Base-by-base conservation (phyloP, 2,329 filamentous ascomycete genomes). In the Fusarium sp. region DNA sequence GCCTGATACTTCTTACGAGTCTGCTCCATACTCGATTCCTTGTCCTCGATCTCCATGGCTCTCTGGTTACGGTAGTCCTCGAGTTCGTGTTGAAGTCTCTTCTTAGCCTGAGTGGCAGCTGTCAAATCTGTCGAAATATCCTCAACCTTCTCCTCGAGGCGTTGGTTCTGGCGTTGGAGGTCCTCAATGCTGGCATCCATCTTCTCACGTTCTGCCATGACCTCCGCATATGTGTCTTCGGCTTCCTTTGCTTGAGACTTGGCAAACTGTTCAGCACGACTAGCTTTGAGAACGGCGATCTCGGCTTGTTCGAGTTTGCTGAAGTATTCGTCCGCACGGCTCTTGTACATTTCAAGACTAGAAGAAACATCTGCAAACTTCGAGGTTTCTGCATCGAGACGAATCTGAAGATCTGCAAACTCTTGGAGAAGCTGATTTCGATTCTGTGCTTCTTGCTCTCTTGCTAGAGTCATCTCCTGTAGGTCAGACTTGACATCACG, bases 1-100 rank as follows among this genome's bases (percentile, higher is more conserved):
- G 92, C 90, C 81, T 98, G 96, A 81, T 98, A 99, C 87, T 98
- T 99, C 87, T 96, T 96, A 79, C 96, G 91, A 48, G 96, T 98
- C 83, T 98, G 96, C 84, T 99, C 96, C 90, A 98, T 93, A 75
- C 94, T 96, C 15, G 92, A 92, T 83, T 98, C 96, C 82, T 96
- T 98, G 83, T 99, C 96, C 82, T 98, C 96, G 63, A 98, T 94
- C 78, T 98, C 96, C 82, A 97, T 97, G 66, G 95, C 95, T 53
- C 96, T 91, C 83, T 98, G 95, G 80, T 92, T 97, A 69, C 96
- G 91, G 85, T 98, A 99, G 83, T 99, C 96, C 82, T 98, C 96
- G 6, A 99, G 92, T 84, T 99, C 96, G 80, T 98, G 95, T 82
- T 99, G 96, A 30, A 98, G 91, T 67, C 96, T 91, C 84, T 95